Evolutionary conservation across 108 stramenopile species (phyloP).

Genomic region (Pseudonitzschia multistriata): DNA sequence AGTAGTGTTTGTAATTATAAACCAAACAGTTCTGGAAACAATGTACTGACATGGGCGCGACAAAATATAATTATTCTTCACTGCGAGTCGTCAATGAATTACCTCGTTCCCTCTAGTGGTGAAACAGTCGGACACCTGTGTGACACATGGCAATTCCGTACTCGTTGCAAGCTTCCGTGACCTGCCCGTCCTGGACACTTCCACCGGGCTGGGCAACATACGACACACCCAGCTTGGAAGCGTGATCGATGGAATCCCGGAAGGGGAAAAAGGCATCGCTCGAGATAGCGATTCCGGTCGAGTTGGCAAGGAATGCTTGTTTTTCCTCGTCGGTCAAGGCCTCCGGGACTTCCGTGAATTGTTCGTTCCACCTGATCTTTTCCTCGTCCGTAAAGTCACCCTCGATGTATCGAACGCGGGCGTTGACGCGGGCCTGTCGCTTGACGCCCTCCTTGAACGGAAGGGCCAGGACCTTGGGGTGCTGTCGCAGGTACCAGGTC

Average conservation of each 20-base stretch:
- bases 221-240: constrained; percentile 93
- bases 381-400: constrained; percentile 95
- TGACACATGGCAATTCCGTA: constrained; percentile 98
- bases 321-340: constrained; percentile 91
- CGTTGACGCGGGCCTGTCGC: constrained; percentile 97
- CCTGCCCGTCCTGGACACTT: constrained; percentile 87
- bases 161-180: constrained; percentile 91
- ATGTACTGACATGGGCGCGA: too few relatives aligned
- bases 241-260: constrained; percentile 98
- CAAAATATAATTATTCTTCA: too few relatives aligned
- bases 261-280: constrained; percentile 99
- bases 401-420: constrained; percentile 98
- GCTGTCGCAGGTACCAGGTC: constrained; percentile 97
- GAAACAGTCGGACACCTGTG: constrained; percentile 94
- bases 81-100: too few relatives aligned
- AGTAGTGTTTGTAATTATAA: too few relatives aligned
- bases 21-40: too few relatives aligned
- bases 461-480: constrained; percentile 94
- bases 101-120: constrained; percentile 90
- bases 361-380: constrained; percentile 80
- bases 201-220: constrained; percentile 96
- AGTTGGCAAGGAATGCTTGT: constrained; percentile 80
- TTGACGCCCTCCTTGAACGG: constrained; percentile 94
- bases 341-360: constrained; percentile 84
- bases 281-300: constrained; percentile 83